Evolutionary conservation across 177 flowering plant species (phyloP).

Genomic region (Vitis hybrid): DNA sequence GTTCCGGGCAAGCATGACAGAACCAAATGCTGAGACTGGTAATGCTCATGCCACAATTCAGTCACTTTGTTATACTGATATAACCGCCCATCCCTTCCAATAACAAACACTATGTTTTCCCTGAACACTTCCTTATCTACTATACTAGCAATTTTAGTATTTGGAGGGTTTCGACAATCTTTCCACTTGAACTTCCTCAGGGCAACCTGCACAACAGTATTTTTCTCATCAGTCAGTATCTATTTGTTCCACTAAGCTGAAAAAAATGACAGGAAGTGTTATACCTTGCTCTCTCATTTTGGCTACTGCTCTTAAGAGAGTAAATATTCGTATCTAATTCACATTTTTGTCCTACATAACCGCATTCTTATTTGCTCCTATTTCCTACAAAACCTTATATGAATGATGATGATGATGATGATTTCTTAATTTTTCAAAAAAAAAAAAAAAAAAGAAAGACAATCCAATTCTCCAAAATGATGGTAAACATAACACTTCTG

Average conservation of each 20-base stretch:
- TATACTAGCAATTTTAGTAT: conserved; percentile 60
- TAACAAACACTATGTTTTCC: conserved; percentile 67
- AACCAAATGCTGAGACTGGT: conserved; percentile 76
- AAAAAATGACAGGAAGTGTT: too few relatives aligned
- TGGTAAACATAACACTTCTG: too few relatives aligned
- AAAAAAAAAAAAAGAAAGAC: too few relatives aligned
- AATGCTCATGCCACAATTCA: conserved; percentile 83
- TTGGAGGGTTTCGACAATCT: conserved; percentile 66
- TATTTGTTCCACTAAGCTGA: background rate
- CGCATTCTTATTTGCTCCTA: too few relatives aligned
- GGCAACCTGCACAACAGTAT: conserved; percentile 50
- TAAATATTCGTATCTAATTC: too few relatives aligned
- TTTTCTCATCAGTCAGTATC: background rate
- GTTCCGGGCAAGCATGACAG: conserved; percentile 72
- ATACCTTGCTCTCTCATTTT: too few relatives aligned
- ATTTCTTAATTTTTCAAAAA: too few relatives aligned
- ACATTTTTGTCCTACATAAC: too few relatives aligned
- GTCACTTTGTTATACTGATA: conserved; percentile 89
- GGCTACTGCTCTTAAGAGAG: too few relatives aligned
- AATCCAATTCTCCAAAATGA: too few relatives aligned
- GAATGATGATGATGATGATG: too few relatives aligned
- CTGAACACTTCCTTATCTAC: conserved; percentile 78
- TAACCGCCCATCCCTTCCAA: conserved; percentile 69
- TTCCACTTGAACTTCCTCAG: conserved; percentile 80
- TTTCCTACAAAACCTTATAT: too few relatives aligned